These are phyloP conservation scores for Paragyromitra xinjiangensis DNA, from an alignment of 495 filamentous ascomycete species.

Conservation along the genomic window DNA sequence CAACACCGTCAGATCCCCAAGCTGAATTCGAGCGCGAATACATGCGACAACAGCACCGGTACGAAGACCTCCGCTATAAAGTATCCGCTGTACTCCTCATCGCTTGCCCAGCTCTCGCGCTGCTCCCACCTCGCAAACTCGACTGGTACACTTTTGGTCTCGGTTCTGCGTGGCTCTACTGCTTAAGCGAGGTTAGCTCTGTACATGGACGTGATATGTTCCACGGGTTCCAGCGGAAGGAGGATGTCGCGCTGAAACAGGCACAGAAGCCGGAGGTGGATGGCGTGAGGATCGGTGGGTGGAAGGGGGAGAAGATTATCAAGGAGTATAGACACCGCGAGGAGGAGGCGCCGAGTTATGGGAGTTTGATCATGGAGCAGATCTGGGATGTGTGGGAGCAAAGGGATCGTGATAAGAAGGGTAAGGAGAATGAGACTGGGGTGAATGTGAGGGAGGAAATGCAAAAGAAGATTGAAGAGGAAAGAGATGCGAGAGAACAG, in stretches of 20 bases:
- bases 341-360: slow-evolving; percentile 81
- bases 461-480: slow-evolving; percentile 36
- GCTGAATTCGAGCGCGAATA: slow-evolving; percentile 26
- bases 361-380: slow-evolving; percentile 82
- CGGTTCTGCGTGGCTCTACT: slow-evolving; percentile 66
- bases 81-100: slow-evolving; percentile 71
- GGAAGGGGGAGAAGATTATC: slow-evolving; percentile 68
- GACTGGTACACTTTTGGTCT: slow-evolving; percentile 73
- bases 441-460: slow-evolving; percentile 40
- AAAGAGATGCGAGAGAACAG: slow-evolving; percentile 27
- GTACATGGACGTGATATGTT: slow-evolving; percentile 62
- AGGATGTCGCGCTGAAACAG: slow-evolving; percentile 57
- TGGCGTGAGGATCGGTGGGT: slow-evolving; percentile 53
- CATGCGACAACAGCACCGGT: slow-evolving; percentile 57
- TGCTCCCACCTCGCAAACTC: slow-evolving; percentile 82
- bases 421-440: slow-evolving; percentile 46
- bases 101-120: slow-evolving; percentile 72
- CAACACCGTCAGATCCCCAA: slow-evolving; percentile 1
- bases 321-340: slow-evolving; percentile 75
- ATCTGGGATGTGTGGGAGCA: slow-evolving; percentile 77
- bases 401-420: slow-evolving; percentile 56
- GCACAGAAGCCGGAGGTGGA: slow-evolving; percentile 46
- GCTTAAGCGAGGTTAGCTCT: slow-evolving; percentile 72
- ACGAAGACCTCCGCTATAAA: slow-evolving; percentile 67
- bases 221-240: slow-evolving; percentile 60